phyloP scores from a whole-genome alignment of 306 rosid genomes.

The Acacia crassicarpa region DNA sequence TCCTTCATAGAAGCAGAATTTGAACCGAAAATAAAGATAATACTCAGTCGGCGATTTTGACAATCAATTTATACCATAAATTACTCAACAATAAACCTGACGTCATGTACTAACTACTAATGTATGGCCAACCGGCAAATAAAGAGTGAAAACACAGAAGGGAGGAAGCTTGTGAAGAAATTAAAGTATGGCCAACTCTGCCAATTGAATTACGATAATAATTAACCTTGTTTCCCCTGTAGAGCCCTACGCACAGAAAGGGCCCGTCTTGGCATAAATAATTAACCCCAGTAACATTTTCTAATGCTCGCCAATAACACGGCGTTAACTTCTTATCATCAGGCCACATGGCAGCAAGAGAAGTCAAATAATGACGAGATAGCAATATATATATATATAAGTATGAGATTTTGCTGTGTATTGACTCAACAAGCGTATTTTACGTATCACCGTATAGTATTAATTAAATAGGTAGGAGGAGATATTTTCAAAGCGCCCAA shows the following conservation, averaged over 20 bases:
- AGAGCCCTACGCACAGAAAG: neutral
- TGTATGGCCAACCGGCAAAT: neutral
- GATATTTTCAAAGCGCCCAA: neutral
- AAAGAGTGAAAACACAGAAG: neutral
- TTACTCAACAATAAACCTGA: too few relatives aligned
- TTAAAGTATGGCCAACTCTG: neutral
- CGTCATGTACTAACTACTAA: neutral
- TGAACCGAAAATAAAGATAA: neutral
- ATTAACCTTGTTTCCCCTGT: neutral
- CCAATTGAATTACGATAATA: neutral
- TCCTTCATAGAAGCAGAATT: neutral
- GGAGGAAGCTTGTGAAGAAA: neutral
- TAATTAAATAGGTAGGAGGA: neutral
- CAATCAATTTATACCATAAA: neutral
- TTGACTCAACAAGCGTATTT: neutral
- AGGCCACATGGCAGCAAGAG: neutral
- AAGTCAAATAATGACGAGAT: neutral
- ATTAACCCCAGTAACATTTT: neutral
- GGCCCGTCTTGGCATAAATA: neutral
- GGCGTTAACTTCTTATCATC: neutral
- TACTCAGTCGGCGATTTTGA: neutral
- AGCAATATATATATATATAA: neutral
- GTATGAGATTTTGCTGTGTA: neutral
- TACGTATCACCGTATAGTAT: neutral
- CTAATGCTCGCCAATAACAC: neutral